phyloP scores from a whole-genome alignment of 2,329 filamentous ascomycete genomes.

The Claviceps sp. region DNA sequence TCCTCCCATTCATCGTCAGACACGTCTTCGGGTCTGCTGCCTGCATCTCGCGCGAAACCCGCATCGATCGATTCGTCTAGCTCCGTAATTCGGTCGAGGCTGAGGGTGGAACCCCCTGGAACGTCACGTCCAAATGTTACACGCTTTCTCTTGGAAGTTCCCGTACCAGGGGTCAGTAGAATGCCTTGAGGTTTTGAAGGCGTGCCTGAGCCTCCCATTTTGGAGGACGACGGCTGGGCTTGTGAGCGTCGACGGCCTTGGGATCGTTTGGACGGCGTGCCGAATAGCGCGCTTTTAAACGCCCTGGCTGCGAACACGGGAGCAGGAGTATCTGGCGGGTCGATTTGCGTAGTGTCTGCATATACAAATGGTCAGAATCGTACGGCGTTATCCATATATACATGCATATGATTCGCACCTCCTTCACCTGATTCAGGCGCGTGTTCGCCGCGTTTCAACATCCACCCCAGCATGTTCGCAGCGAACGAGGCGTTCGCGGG shows the following conservation, averaged over 20 bases:
- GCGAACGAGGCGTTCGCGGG: not conserved
- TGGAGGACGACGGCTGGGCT: constrained; percentile 6
- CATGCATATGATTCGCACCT: constrained; percentile 4
- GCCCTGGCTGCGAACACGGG: constrained; percentile 54
- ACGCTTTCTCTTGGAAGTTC: constrained; percentile 45
- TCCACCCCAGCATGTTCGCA: constrained; percentile 43
- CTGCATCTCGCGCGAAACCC: constrained; percentile 16
- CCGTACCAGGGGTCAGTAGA: constrained; percentile 50
- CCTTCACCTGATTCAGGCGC: constrained; percentile 20
- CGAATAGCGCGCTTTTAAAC: constrained; percentile 50
- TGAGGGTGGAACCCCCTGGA: constrained; percentile 11
- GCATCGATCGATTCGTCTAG: constrained; percentile 34
- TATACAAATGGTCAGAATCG: not conserved
- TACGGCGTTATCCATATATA: not conserved
- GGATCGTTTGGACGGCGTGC: constrained; percentile 34
- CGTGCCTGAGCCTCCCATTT: constrained; percentile 24
- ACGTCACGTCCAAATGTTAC: constrained; percentile 52
- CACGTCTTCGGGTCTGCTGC: constrained; percentile 5
- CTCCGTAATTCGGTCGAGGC: constrained; percentile 18
- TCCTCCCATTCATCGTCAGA: constrained; percentile 33
- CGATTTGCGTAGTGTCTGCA: constrained; percentile 32
- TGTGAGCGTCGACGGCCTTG: constrained; percentile 17
- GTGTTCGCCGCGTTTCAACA: constrained; percentile 33
- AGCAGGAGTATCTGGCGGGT: constrained; percentile 50
- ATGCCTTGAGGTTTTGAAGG: constrained; percentile 43